A percentile compares a stretch with the other conserved stretches of the same genome.
These are phyloP conservation scores for Psilocybe sp. DNA, from an alignment of 768 basidiomycete species.

Conservation along the genomic window DNA sequence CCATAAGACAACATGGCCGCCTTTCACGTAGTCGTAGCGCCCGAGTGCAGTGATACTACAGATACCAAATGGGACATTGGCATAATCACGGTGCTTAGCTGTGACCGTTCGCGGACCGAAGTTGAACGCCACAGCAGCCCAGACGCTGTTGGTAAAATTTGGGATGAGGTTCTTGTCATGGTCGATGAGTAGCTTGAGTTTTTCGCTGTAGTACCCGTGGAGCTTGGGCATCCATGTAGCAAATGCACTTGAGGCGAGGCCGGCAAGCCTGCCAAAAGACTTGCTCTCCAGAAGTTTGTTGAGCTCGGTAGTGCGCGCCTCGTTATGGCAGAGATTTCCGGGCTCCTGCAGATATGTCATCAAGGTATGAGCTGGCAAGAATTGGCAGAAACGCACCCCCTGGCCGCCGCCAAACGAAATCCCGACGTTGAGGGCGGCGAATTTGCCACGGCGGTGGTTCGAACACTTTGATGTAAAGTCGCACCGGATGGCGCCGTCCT, in stretches of 20 bases:
- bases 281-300: neutral
- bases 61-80: neutral
- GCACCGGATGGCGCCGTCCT: neutral
- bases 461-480: neutral
- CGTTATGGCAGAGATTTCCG: constrained; percentile 3
- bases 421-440: neutral
- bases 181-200: neutral
- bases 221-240: constrained; percentile 6
- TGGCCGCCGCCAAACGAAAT: neutral
- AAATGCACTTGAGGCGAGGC: constrained; percentile 4
- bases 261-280: constrained; percentile 5
- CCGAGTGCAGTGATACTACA: constrained; percentile 3
- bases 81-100: neutral
- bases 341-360: neutral
- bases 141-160: constrained; percentile 5
- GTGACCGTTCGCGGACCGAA: constrained; percentile 1
- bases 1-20: constrained; percentile 6
- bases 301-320: neutral
- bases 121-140: constrained; percentile 1
- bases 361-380: no score
- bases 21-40: neutral
- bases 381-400: neutral
- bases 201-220: constrained; percentile 1
- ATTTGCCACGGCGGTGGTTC: neutral
- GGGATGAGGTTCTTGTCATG: neutral